Percentiles rank a stretch among this genome's conserved stretches.
These are phyloP conservation scores for Phanerochaete sordida DNA, from an alignment of 768 basidiomycete genomes.

Conservation along the genomic window DNA sequence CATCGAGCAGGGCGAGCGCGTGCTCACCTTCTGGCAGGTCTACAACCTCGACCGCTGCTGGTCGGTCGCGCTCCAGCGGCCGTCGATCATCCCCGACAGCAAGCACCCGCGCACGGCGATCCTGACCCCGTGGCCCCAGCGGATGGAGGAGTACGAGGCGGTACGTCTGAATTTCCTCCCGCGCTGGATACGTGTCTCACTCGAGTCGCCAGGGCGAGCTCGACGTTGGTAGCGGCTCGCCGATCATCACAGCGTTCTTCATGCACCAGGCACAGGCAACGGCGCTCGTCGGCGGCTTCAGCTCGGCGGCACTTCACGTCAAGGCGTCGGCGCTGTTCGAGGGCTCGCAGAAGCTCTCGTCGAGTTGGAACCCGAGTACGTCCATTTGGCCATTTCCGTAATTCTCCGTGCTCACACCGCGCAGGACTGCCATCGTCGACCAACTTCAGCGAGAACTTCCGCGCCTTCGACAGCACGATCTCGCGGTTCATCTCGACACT, in stretches of 20 bases:
- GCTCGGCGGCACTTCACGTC: constrained; percentile 59
- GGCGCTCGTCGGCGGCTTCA: constrained; percentile 49
- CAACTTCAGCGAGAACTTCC: constrained; percentile 54
- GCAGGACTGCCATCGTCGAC: constrained; percentile 43
- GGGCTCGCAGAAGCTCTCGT: constrained; percentile 57
- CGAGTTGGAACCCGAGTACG: constrained; percentile 59
- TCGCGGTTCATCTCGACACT: constrained; percentile 60
- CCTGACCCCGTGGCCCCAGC: constrained; percentile 74
- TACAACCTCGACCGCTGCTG: constrained; percentile 79
- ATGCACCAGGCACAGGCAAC: constrained; percentile 48
- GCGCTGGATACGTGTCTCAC: constrained; percentile 1
- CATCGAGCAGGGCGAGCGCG: constrained; percentile 65
- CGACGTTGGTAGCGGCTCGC: constrained; percentile 45
- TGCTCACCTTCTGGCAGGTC: constrained; percentile 80
- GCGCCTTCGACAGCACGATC: constrained; percentile 60
- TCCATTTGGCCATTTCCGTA: constrained; percentile 14
- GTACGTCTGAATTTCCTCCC: constrained; percentile 37
- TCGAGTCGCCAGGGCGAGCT: constrained; percentile 52
- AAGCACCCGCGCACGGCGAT: constrained; percentile 55
- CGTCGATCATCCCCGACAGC: constrained; percentile 62
- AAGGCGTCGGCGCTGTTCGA: constrained; percentile 78
- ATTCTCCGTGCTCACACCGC: constrained; percentile 10
- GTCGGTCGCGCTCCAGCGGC: constrained; percentile 71
- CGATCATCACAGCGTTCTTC: constrained; percentile 62
- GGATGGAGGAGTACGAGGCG: constrained; percentile 66